A percentile compares a stretch with the other conserved stretches of the same genome.
These are phyloP conservation scores for Kodamaea plutei DNA, from an alignment of 1,139 yeast genomes.

Conservation along the genomic window DNA sequence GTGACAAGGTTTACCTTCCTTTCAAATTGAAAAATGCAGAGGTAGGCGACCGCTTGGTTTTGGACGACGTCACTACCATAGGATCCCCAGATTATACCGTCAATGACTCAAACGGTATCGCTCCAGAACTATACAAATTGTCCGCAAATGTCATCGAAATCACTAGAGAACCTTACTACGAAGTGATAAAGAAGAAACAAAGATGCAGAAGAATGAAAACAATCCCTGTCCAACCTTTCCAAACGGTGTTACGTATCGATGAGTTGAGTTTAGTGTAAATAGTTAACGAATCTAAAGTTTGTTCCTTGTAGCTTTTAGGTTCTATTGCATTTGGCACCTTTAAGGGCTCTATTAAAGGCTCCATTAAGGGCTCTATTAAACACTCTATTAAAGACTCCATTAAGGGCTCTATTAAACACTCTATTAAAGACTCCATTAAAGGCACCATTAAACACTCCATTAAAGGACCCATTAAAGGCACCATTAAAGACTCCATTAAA, in stretches of 20 bases:
- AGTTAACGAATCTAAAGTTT: neutral
- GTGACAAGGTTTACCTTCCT: constrained; percentile 79
- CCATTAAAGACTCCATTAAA: too few species aligned
- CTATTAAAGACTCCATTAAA: too few species aligned
- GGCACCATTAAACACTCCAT: too few species aligned
- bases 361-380: too few species aligned
- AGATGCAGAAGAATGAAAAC: constrained; percentile 84
- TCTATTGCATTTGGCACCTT: neutral
- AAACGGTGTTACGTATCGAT: constrained; percentile 76
- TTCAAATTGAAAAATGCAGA: constrained; percentile 68
- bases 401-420: too few species aligned
- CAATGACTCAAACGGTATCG: constrained; percentile 34
- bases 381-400: too few species aligned
- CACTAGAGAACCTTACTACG: constrained; percentile 75
- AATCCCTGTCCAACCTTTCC: constrained; percentile 69
- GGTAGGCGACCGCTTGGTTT: constrained; percentile 72
- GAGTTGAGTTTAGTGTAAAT: constrained; percentile 50
- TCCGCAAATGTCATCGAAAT: constrained; percentile 82
- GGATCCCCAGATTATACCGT: constrained; percentile 83
- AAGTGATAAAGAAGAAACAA: constrained; percentile 58
- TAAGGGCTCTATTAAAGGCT: too few species aligned
- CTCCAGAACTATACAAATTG: constrained; percentile 47
- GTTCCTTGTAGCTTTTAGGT: too few species aligned
- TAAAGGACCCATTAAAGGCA: too few species aligned
- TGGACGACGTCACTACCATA: constrained; percentile 72